Percentiles rank a stretch among this genome's conserved stretches.
phyloP scores from a whole-genome alignment of 2,329 filamentous ascomycete genomes.

The Leptographium lundbergii region DNA sequence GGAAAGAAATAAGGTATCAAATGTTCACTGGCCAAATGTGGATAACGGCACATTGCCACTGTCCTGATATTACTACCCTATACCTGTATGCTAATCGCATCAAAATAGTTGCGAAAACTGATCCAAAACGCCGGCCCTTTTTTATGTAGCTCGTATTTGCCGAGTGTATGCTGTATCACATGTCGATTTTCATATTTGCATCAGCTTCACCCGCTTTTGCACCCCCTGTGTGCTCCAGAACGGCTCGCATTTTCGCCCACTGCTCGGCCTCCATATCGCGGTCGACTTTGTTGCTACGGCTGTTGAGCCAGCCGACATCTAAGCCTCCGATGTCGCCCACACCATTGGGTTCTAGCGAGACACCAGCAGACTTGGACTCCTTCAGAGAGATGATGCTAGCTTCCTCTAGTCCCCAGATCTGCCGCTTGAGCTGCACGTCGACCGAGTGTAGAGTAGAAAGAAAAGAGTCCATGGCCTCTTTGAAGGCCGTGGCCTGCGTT shows the following conservation, averaged over 20 bases:
- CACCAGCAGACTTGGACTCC: constrained; percentile 14
- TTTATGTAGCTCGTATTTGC: neutral
- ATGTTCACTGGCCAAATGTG: neutral
- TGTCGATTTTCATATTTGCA: neutral
- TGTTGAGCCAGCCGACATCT: constrained; percentile 85
- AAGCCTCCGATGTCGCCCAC: constrained; percentile 46
- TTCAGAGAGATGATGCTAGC: constrained; percentile 54
- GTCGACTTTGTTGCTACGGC: constrained; percentile 67
- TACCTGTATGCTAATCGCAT: neutral
- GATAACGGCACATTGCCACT: neutral
- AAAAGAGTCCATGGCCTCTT: constrained; percentile 51
- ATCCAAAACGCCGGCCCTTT: neutral
- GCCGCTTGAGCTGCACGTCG: constrained; percentile 60
- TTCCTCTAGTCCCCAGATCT: constrained; percentile 72
- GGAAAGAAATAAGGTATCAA: neutral
- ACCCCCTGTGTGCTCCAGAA: constrained; percentile 32
- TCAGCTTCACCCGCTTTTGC: neutral
- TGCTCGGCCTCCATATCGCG: constrained; percentile 75
- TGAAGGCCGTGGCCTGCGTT: constrained; percentile 43
- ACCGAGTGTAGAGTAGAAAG: constrained; percentile 61
- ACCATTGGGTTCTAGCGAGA: constrained; percentile 39
- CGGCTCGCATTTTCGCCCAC: constrained; percentile 48
- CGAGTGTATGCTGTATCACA: neutral
- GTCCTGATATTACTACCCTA: neutral
- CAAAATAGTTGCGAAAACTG: neutral